Evolutionary conservation across 768 basidiomycete genomes (phyloP).

Genomic region (Russula sp.): DNA sequence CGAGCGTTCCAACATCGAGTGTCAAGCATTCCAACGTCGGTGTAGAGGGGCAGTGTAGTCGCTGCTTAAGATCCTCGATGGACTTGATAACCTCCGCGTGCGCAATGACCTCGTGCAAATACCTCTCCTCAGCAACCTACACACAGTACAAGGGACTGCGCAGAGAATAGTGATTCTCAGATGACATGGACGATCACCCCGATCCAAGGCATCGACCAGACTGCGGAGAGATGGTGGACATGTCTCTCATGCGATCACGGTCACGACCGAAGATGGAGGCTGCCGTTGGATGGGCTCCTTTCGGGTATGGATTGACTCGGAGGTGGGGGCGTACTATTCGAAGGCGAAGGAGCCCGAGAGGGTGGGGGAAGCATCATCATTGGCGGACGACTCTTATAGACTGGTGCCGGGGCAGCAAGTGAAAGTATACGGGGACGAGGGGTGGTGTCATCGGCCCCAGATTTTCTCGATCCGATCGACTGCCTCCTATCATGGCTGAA

Average conservation of each 20-base stretch:
- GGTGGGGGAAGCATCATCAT: constrained; percentile 78
- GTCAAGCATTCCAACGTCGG: too few species aligned
- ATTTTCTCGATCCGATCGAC: constrained; percentile 69
- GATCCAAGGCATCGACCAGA: constrained; percentile 69
- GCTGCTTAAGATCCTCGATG: too few species aligned
- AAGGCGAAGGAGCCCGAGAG: constrained; percentile 72
- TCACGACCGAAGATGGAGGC: constrained; percentile 40
- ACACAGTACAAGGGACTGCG: too few species aligned
- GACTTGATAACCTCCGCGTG: too few species aligned
- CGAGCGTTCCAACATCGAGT: too few species aligned
- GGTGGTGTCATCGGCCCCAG: constrained; percentile 49
- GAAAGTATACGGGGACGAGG: constrained; percentile 62
- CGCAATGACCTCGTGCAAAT: constrained; percentile 24
- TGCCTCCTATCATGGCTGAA: constrained; percentile 59
- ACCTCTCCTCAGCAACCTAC: too few species aligned
- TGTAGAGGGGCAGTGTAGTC: too few species aligned
- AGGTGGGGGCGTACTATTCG: constrained; percentile 67
- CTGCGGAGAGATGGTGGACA: constrained; percentile 66
- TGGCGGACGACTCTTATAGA: constrained; percentile 80
- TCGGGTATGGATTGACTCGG: constrained; percentile 76
- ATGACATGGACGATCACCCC: constrained; percentile 79
- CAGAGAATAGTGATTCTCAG: constrained; percentile 57
- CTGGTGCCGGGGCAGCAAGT: constrained; percentile 47
- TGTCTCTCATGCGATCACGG: constrained; percentile 53
- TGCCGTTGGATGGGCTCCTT: constrained; percentile 54